A percentile compares a stretch with the other conserved stretches of the same genome.
These are phyloP conservation scores for Penicillium simplicissimum DNA, from an alignment of 495 filamentous ascomycete genomes.

Conservation along the genomic window DNA sequence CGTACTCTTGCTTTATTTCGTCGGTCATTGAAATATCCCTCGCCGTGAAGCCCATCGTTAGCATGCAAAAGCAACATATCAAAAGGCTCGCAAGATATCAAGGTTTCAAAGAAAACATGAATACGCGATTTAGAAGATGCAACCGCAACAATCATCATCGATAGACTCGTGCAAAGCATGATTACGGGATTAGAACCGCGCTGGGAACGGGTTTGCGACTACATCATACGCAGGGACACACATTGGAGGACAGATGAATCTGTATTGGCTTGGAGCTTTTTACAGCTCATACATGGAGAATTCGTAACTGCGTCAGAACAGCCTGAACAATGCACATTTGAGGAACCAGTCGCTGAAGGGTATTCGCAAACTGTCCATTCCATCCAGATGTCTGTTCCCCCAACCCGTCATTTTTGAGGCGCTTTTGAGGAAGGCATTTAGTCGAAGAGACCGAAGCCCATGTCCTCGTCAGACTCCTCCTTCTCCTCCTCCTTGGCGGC, in stretches of 20 bases:
- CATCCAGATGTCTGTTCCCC: constrained; percentile 42
- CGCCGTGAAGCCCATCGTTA: neutral
- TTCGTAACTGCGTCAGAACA: constrained; percentile 48
- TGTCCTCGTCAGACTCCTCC: constrained; percentile 98
- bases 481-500: constrained; percentile 75
- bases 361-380: constrained; percentile 36
- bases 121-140: neutral
- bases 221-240: constrained; percentile 14
- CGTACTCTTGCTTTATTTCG: neutral
- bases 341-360: constrained; percentile 33
- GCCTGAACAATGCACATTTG: constrained; percentile 39
- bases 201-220: neutral
- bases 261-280: constrained; percentile 49
- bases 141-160: neutral
- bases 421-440: constrained; percentile 45
- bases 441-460: constrained; percentile 99
- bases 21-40: neutral
- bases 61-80: neutral
- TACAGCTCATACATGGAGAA: constrained; percentile 41
- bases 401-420: constrained; percentile 33
- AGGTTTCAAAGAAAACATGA: neutral
- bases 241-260: constrained; percentile 39
- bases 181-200: neutral
- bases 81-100: neutral
- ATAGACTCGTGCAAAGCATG: neutral